phyloP scores from a whole-genome alignment of 768 basidiomycete genomes.

The Leccinellum albellum region DNA sequence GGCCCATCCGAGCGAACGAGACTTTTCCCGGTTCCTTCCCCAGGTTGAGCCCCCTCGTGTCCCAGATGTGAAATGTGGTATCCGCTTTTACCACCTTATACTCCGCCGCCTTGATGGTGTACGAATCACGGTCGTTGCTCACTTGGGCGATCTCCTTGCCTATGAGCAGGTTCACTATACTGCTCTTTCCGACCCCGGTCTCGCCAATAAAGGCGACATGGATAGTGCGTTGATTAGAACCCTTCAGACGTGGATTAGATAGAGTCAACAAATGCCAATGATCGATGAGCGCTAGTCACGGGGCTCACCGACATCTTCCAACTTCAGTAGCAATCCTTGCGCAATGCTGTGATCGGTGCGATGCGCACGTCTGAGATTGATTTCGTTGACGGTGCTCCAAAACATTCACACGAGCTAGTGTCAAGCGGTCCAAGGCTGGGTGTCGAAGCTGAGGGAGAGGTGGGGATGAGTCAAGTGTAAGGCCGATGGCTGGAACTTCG shows the following conservation, averaged over 20 bases:
- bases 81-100: conserved; percentile 11
- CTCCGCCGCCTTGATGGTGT: conserved; percentile 4
- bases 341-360: no score
- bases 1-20: conserved; percentile 2
- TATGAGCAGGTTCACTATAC: conserved; percentile 22
- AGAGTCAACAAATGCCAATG: background rate
- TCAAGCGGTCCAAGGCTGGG: no score
- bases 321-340: no score
- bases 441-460: no score
- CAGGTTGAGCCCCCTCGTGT: conserved; percentile 25
- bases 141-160: conserved; percentile 15
- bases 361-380: no score
- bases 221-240: background rate
- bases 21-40: conserved; percentile 2
- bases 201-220: conserved; percentile 22
- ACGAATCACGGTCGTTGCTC: conserved; percentile 18
- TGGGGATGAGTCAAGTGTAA: no score
- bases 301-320: conserved; percentile 17
- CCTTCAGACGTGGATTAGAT: conserved; percentile 3
- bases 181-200: conserved; percentile 28
- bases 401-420: no score
- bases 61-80: conserved; percentile 17
- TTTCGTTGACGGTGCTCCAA: no score
- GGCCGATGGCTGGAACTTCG: no score
- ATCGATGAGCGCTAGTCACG: background rate